Conservation (phyloP, 1,139 yeast genomes). For the Torulaspora globosa region DNA sequence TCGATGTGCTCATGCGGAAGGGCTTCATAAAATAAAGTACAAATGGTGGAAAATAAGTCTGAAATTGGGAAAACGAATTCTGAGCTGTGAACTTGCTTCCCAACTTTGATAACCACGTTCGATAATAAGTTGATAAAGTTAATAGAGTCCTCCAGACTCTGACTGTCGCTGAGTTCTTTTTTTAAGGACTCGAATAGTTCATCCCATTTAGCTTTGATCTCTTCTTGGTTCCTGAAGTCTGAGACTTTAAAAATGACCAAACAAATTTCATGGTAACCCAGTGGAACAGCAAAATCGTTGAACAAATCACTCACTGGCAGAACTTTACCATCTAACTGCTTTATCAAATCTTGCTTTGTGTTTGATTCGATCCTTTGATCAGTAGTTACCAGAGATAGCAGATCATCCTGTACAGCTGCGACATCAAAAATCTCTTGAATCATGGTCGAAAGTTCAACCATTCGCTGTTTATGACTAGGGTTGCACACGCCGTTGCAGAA, state of each 20-base stretch:
- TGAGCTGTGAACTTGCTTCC: conserved; percentile 47
- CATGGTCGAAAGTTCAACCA: conserved; percentile 63
- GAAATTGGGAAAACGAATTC: conserved; percentile 82
- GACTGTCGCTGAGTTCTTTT: conserved; percentile 26
- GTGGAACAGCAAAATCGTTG: conserved; percentile 82
- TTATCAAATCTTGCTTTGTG: conserved; percentile 44
- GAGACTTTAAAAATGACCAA: conserved; percentile 74
- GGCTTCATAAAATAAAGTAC: conserved; percentile 34
- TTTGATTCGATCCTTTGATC: conserved; percentile 53
- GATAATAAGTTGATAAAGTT: conserved; percentile 38
- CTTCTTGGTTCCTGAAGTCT: conserved; percentile 72
- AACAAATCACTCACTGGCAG: conserved; percentile 72
- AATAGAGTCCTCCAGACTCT: conserved; percentile 31
- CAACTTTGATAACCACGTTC: conserved; percentile 44
- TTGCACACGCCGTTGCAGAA: conserved; percentile 85
- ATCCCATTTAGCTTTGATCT: conserved; percentile 68
- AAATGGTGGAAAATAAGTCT: conserved; percentile 57
- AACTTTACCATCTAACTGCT: conserved; percentile 59
- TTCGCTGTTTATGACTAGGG: conserved; percentile 69
- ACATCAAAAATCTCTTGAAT: conserved; percentile 83
- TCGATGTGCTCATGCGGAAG: conserved; percentile 44
- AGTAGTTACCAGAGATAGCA: conserved; percentile 53
- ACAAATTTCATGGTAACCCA: conserved; percentile 82
- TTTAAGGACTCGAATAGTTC: conserved; percentile 48
- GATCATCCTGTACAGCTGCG: conserved; percentile 83